Conservation (phyloP, 495 filamentous ascomycete genomes). For the Mytilinidion resinicola region DNA sequence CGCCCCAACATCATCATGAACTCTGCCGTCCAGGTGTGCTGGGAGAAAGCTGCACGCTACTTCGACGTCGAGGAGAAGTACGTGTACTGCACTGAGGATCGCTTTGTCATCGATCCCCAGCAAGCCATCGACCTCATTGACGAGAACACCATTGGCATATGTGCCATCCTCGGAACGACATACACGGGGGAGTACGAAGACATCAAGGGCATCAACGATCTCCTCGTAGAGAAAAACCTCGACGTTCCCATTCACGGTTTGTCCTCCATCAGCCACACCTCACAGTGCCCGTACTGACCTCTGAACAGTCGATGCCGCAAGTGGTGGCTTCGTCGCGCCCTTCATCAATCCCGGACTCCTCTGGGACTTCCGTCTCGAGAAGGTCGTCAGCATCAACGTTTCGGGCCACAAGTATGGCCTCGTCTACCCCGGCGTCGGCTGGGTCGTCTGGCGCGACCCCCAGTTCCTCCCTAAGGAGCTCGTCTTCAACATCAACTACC, state of each 20-base stretch:
- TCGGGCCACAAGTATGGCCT: conserved; percentile 82
- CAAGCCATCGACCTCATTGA: conserved; percentile 78
- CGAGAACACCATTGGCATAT: conserved; percentile 95
- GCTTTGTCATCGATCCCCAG: conserved; percentile 81
- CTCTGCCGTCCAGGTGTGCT: conserved; percentile 88
- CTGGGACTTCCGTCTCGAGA: conserved; percentile 85
- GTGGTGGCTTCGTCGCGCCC: conserved; percentile 83
- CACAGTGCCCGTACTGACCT: neutral
- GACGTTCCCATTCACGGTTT: conserved; percentile 68
- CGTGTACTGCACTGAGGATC: conserved; percentile 72
- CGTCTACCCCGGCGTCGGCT: conserved; percentile 87
- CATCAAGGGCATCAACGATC: conserved; percentile 79
- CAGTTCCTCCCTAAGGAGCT: conserved; percentile 82
- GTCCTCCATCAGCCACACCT: neutral
- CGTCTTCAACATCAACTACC: conserved; percentile 97
- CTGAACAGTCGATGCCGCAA: conserved; percentile 67
- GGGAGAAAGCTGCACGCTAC: conserved; percentile 94
- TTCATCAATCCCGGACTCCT: conserved; percentile 73
- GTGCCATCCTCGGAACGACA: conserved; percentile 79
- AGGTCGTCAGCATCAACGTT: conserved; percentile 86
- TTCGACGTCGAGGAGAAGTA: conserved; percentile 89
- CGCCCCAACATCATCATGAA: conserved; percentile 88
- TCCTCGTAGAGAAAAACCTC: conserved; percentile 62
- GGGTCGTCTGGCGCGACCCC: conserved; percentile 81
- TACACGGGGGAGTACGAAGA: conserved; percentile 97